Evolutionary conservation across 306 rosid genomes (phyloP).

Genomic region (Alnus glutinosa): DNA sequence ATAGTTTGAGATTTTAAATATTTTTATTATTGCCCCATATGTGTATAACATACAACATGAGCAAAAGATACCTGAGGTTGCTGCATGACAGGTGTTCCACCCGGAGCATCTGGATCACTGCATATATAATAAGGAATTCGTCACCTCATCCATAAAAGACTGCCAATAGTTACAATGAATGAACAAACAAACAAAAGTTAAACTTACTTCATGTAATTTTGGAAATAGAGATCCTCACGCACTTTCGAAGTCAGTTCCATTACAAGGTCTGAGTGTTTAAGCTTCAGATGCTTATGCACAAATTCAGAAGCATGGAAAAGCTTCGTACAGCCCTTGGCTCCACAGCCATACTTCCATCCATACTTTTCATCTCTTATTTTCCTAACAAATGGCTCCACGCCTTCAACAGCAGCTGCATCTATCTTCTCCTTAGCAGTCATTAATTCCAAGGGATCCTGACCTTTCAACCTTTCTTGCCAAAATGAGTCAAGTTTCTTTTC

Average conservation of each 20-base stretch:
- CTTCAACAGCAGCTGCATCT: conserved; percentile 86
- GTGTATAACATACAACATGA: conserved; percentile 11
- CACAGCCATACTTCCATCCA: conserved; percentile 99
- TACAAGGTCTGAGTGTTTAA: conserved; percentile 88
- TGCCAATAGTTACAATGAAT: conserved; percentile 11
- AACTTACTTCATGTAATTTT: conserved; percentile 95
- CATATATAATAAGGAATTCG: conserved; percentile 32
- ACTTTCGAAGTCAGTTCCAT: conserved; percentile 79
- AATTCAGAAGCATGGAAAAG: conserved; percentile 97
- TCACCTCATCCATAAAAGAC: conserved; percentile 31
- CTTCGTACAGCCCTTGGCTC: conserved; percentile 99
- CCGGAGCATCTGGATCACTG: conserved; percentile 91
- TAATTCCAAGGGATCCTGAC: conserved; percentile 91
- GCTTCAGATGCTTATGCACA: conserved; percentile 92
- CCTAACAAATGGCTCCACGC: conserved; percentile 83
- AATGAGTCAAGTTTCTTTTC: conserved; percentile 79
- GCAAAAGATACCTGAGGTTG: conserved; percentile 68
- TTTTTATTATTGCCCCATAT: conserved; percentile 9
- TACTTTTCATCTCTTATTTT: conserved; percentile 98
- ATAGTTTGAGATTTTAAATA: neutral
- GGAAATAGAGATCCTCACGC: conserved; percentile 86
- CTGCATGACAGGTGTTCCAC: conserved; percentile 97
- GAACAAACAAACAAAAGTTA: conserved; percentile 12
- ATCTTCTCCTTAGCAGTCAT: conserved; percentile 97
- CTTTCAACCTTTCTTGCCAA: conserved; percentile 85